Base-by-base conservation (phyloP, 2,329 filamentous ascomycete genomes). In the Byssoonygena ceratinophila region DNA sequence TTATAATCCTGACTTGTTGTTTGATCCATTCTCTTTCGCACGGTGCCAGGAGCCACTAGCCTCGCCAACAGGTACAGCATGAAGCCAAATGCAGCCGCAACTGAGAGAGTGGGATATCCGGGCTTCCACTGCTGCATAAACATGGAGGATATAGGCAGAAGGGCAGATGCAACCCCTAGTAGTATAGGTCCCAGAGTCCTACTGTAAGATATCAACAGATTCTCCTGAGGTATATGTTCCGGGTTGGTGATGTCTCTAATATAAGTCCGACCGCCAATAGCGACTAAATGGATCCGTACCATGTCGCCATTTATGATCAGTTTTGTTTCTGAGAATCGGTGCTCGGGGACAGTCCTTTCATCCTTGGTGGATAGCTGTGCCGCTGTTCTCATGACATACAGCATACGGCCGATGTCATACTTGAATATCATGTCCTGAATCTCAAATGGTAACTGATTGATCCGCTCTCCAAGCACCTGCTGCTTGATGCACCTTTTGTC, bases 381-480 rank as follows among this genome's bases (percentile, higher is more conserved):
- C 22, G 51, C 55, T 41, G 53, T 46, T 50, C 27, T 45, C 53
- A 55, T 55, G 31, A 57, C 20, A 41, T 51, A 57, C 14, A 52
- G 9, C 25, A 57, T 37, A 18, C 53, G 46, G 20, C 46, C 53
- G 46, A 57, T 54, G 31, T 55, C 53, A 34, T 34, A 11, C 8
- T 54, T n/a, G 22, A 54, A 22, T 51, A 57, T 52, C 14, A 49
- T 56, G 29, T 54, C 25, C 18, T 18, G 52, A n/a, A 54, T 54
- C 40, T 54, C 52, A 9, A 39, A 4, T 37, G 52, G 52, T 22
- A 54, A 45, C 7, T 20, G 34, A 40, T 7, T 1, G 12, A 54
- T 5, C 14, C 12, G 39, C 18, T 37, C 27, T 44, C 27, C 5
- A 34, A 34, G 32, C 32, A 29, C n/a, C n/a, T n/a, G n/a, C n/a